These are phyloP conservation scores for Pelargonium australe DNA, from an alignment of 441 rosid genomes.

Conservation along the genomic window DNA sequence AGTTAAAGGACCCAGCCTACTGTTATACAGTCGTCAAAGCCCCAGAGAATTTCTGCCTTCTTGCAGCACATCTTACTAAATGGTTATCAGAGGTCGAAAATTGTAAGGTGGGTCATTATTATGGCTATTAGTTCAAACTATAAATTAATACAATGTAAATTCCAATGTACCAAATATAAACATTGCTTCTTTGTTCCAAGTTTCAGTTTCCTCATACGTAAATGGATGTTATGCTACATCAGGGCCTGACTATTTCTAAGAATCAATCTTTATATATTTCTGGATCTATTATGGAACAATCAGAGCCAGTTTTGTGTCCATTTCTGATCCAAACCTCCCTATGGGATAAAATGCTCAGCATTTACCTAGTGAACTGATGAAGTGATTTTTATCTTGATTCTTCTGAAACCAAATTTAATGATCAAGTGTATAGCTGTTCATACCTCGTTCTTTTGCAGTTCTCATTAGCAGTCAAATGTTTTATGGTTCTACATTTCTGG, in stretches of 20 bases:
- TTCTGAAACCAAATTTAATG: neutral
- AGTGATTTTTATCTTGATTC: conserved; percentile 9
- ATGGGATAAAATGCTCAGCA: conserved; percentile 12
- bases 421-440: neutral
- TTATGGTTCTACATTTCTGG: neutral
- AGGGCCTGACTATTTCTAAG: neutral
- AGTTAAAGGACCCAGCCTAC: conserved; percentile 70
- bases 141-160: neutral
- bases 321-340: neutral
- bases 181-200: neutral
- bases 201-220: neutral
- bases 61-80: conserved; percentile 57
- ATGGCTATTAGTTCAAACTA: conserved; percentile 11
- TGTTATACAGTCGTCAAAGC: conserved; percentile 53
- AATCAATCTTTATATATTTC: no score
- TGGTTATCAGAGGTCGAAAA: conserved; percentile 79
- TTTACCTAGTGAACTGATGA: conserved; percentile 4
- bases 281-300: neutral
- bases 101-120: conserved; percentile 55
- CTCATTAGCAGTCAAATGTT: neutral
- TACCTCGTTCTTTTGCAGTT: neutral
- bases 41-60: conserved; percentile 59
- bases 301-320: neutral
- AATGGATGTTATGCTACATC: neutral
- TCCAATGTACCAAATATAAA: neutral